Conservation (phyloP, 2,329 filamentous ascomycete genomes). For the Curvularia sp. region DNA sequence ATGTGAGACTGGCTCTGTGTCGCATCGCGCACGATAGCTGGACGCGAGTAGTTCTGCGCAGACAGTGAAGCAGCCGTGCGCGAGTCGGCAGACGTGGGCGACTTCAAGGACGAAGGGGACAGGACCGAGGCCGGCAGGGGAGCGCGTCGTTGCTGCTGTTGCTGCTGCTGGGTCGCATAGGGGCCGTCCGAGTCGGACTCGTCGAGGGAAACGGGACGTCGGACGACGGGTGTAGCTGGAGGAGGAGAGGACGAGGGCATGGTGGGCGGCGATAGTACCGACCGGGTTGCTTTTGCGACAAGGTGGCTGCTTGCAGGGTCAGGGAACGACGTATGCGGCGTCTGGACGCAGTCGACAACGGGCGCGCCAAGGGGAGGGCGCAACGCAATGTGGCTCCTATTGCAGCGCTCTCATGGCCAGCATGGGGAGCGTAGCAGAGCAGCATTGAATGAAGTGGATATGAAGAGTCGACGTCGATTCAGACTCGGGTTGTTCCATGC, state of each 20-base stretch:
- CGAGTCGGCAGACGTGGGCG: constrained; percentile 13
- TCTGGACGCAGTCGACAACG: not conserved
- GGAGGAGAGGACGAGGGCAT: constrained; percentile 47
- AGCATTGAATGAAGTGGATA: constrained; percentile 3
- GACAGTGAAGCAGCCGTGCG: constrained; percentile 28
- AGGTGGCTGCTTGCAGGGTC: constrained; percentile 18
- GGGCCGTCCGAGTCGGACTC: constrained; percentile 52
- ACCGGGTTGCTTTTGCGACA: constrained; percentile 15
- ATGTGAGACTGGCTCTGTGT: constrained; percentile 31
- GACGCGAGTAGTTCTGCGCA: constrained; percentile 50
- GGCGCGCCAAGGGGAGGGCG: not conserved
- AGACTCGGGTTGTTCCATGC: constrained; percentile 1
- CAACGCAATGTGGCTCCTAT: not conserved
- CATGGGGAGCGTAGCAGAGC: constrained; percentile 23
- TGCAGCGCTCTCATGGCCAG: constrained; percentile 31
- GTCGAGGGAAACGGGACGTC: constrained; percentile 38
- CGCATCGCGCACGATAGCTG: constrained; percentile 50
- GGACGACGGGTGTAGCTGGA: constrained; percentile 43
- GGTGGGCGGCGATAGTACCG: constrained; percentile 17
- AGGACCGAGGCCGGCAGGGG: constrained; percentile 43
- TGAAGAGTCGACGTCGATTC: constrained; percentile 15
- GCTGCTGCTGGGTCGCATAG: constrained; percentile 49
- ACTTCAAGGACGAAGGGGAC: constrained; percentile 30
- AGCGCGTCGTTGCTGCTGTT: constrained; percentile 38
- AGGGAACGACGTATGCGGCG: constrained; percentile 4